phyloP scores from a whole-genome alignment of 2,329 filamentous ascomycete species.

The Alternaria incomplexa region DNA sequence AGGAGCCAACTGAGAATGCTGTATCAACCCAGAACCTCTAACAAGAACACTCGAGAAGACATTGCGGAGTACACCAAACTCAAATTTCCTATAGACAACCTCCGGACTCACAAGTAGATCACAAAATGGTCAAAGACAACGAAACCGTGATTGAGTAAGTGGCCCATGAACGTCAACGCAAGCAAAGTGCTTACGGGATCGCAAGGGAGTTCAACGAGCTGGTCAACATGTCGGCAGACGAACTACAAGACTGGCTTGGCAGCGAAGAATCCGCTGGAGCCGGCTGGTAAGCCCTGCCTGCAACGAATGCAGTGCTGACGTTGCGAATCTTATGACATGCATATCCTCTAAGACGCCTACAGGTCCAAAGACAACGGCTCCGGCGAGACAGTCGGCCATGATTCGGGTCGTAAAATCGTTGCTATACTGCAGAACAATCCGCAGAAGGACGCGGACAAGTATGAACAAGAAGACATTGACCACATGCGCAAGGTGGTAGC shows the following conservation, averaged over 20 bases:
- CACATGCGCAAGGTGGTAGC: constrained; percentile 70
- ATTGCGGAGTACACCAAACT: not conserved
- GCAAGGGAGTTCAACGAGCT: constrained; percentile 67
- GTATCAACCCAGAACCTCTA: not conserved
- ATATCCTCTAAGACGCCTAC: not conserved
- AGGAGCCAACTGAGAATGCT: not conserved
- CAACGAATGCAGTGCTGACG: not conserved
- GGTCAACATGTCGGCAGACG: constrained; percentile 69
- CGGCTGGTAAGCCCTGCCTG: constrained; percentile 56
- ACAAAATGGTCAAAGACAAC: constrained; percentile 59
- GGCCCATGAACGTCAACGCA: not conserved
- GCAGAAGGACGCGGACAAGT: constrained; percentile 61
- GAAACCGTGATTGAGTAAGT: constrained; percentile 58
- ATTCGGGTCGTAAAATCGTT: constrained; percentile 67
- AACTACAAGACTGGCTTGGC: constrained; percentile 68
- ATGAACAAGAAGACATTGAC: constrained; percentile 62
- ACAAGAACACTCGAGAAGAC: not conserved
- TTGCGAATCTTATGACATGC: not conserved
- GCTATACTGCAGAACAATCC: constrained; percentile 68
- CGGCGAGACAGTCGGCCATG: constrained; percentile 69
- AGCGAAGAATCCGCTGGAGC: constrained; percentile 63
- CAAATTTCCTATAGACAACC: not conserved
- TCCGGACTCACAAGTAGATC: not conserved
- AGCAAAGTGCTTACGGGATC: not conserved
- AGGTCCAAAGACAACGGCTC: constrained; percentile 56